These are phyloP conservation scores for Thalassiosira exigua DNA, from an alignment of 352 stramenopile genomes.

Conservation along the genomic window DNA sequence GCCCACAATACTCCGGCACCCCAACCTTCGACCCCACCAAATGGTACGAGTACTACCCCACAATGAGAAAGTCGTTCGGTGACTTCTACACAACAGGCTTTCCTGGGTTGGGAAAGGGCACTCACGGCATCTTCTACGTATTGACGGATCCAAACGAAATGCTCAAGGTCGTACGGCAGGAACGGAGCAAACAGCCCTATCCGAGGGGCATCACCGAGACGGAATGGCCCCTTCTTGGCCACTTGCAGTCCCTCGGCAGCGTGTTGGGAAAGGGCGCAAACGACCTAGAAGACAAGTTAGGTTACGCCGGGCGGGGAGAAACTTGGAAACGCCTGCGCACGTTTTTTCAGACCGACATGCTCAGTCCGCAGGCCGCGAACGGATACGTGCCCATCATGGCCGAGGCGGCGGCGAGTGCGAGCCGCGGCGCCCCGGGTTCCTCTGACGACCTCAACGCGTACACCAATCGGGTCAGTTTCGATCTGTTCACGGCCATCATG, in stretches of 20 bases:
- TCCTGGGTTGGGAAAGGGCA: too few relatives aligned
- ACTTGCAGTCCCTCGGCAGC: constrained; percentile 13
- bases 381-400: constrained; percentile 43
- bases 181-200: too few relatives aligned
- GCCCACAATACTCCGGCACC: too few relatives aligned
- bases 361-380: constrained; percentile 21
- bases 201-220: too few relatives aligned
- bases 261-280: constrained; percentile 29
- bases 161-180: too few relatives aligned
- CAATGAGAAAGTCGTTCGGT: too few relatives aligned
- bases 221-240: too few relatives aligned
- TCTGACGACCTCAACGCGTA: constrained; percentile 39
- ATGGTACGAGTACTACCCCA: too few relatives aligned
- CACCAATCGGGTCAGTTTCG: constrained; percentile 36
- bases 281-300: constrained; percentile 21
- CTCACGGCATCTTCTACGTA: too few relatives aligned
- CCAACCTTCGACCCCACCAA: too few relatives aligned
- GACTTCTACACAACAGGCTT: too few relatives aligned
- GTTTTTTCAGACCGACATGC: constrained; percentile 46
- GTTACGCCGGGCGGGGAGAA: constrained; percentile 22
- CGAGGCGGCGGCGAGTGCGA: constrained; percentile 23
- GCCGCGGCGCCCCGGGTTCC: constrained; percentile 11
- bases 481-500: constrained; percentile 49
- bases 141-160: too few relatives aligned
- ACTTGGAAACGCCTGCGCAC: constrained; percentile 37